Percentiles rank a stretch among this genome's conserved stretches.
phyloP scores from a whole-genome alignment of 2,329 filamentous ascomycete species.

The Aspergillus sp. region DNA sequence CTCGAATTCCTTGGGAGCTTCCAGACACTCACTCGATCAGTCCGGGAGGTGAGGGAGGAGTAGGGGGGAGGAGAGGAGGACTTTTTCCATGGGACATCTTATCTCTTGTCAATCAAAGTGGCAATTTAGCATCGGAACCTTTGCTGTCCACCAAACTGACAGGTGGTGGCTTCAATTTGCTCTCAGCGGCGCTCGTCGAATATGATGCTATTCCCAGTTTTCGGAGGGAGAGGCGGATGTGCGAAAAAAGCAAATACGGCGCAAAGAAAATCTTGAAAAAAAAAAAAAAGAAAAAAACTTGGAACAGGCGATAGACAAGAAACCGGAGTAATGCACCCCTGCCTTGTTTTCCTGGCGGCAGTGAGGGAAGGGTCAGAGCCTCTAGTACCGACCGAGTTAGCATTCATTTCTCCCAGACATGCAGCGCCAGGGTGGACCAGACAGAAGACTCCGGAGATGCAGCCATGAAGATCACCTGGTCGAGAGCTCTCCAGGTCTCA shows the following conservation, averaged over 20 bases:
- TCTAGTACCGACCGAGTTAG: conserved; percentile 20
- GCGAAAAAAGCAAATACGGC: conserved; percentile 5
- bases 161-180: background rate
- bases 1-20: background rate
- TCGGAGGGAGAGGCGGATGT: conserved; percentile 1
- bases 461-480: conserved; percentile 29
- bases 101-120: conserved; percentile 9
- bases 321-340: conserved; percentile 13
- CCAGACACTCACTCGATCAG: conserved; percentile 4
- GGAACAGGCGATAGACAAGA: conserved; percentile 17
- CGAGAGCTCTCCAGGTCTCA: background rate
- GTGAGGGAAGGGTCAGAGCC: conserved; percentile 6
- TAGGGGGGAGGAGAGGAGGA: background rate
- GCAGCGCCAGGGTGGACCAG: conserved; percentile 22
- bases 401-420: conserved; percentile 21
- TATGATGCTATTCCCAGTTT: conserved; percentile 15
- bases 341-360: conserved; percentile 16
- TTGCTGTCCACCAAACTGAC: background rate
- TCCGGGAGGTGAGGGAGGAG: background rate
- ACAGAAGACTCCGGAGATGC: conserved; percentile 28
- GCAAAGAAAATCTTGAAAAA: background rate
- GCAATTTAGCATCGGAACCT: background rate
- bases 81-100: conserved; percentile 5
- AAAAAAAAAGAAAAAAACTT: conserved; percentile 13
- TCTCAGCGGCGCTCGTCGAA: background rate